Evolutionary conservation across 768 basidiomycete species (phyloP), one percentile per base, ranked within the genome.

Genomic region (Boletus bicolor): DNA sequence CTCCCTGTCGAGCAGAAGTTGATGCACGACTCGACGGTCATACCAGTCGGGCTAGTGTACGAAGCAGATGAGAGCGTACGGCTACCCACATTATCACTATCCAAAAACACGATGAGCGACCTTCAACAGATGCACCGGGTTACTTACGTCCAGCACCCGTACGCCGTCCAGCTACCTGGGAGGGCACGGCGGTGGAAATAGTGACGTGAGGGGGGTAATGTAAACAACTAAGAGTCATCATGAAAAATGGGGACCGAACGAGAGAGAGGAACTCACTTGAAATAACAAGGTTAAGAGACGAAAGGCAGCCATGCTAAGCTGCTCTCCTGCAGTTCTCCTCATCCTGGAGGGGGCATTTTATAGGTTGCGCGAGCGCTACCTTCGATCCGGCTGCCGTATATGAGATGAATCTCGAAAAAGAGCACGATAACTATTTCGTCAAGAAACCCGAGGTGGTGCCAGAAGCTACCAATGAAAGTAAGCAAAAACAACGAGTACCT

Each of bases 111-210:
- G 9, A 49, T 43, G 46, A 53, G 42, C 42, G 32, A n/a, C 38
- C 17, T 24, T 68, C 73, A 19, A 37, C 5, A 17, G 21, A 44
- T 63, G 9, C 21, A 24, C 15, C 7, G 7, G 15, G 36, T n/a
- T 11, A 68, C 74, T 45, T 56, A 87, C 86, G 78, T 79, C 72
- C 80, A 82, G 62, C 87, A 89, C 64, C 85, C 85, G 53, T 76
- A 68, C 15, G 78, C 76, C 17, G 75, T 75, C 86, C 86, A 89
- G 47, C 69, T 75, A 3, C 73, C 73, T 8, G 83, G 84, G 49
- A 87, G 76, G 1, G 55, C 45, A 28, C 63, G 67, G 37, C 51
- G 58, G 48, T 67, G 51, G 35, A 30, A 7, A 54, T 49, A 44
- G 30, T 28, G 53, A 41, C 8, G 56, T 21, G 32, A 24, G 10